Base-by-base conservation (phyloP, 192 early-diverging fungal genomes). In the Backusella macrospora region DNA sequence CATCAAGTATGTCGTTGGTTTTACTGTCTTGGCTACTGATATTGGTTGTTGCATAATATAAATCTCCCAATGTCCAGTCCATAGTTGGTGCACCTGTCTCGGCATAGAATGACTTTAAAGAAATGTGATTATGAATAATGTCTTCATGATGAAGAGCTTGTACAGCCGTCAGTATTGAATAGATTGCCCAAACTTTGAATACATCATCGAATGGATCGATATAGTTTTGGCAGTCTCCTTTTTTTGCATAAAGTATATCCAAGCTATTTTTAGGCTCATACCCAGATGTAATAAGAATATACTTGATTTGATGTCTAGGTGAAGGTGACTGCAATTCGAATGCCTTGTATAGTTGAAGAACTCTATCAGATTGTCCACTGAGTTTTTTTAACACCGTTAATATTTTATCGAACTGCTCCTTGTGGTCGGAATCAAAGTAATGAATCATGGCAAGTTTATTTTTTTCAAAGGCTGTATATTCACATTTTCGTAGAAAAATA, bases 51-150 rank as follows among this genome's bases (percentile, higher is more conserved):
- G 52, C 10, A 59, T 59, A 21, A 55, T 55, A 59, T 16, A 68
- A 68, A 23, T 68, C 67, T 29, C 42, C 42, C 26, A 68, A 68
- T 4, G 5, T 13, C 67, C 67, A 68, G 12, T 68, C 67, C 18
- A 29, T 34, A 26, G 67, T 45, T 26, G 67, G 67, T 21, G 6
- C 26, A n/a, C 18, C 12, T 21, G 23, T 68, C 23, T 45, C 23
- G n/a, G 67, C 67, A 34, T 47, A 68, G 16, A 68, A 68, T 15
- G 23, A 14, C 13, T 37, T 21, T 34, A 45, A 10, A 16, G 67
- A 44, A 7, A 68, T 13, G 34, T 15, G 8, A 6, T 43, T 6
- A 47, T 68, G 67, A 34, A 44, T 26, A 2, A 46, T 7, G 0
- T 23, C 26, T 5, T 26, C 6, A 23, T 7, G 45, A 34, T 68